phyloP scores from a whole-genome alignment of 352 stramenopile species.

The Globisporangium cederbergense region DNA sequence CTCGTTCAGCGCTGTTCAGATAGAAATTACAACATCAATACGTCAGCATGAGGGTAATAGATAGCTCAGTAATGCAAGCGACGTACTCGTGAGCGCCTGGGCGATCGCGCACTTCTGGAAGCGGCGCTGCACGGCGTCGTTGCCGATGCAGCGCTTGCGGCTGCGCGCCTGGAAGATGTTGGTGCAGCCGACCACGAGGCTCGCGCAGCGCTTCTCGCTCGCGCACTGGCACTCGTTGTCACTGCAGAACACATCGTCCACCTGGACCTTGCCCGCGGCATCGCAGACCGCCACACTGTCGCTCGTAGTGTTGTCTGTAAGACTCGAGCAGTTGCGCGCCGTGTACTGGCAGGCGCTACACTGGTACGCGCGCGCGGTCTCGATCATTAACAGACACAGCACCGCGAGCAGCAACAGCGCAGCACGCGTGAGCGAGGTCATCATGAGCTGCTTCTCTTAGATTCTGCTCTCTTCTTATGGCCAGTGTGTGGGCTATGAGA shows the following conservation, averaged over 20 bases:
- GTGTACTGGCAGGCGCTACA: conserved; percentile 61
- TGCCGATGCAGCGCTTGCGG: conserved; percentile 64
- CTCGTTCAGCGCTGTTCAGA: conserved; percentile 26
- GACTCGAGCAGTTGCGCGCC: conserved; percentile 59
- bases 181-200: conserved; percentile 58
- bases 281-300: conserved; percentile 52
- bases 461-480: not conserved
- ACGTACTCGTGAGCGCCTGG: conserved; percentile 52
- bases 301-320: conserved; percentile 11
- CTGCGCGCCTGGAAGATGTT: conserved; percentile 70
- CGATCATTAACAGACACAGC: conserved; percentile 14
- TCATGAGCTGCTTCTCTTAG: not conserved
- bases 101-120: conserved; percentile 49
- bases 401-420: conserved; percentile 21
- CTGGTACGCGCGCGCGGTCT: conserved; percentile 24
- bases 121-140: conserved; percentile 35
- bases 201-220: conserved; percentile 50
- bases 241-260: conserved; percentile 83
- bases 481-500: not conserved
- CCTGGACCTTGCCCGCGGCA: conserved; percentile 47
- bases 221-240: conserved; percentile 54
- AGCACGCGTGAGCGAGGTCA: not conserved
- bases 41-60: not conserved
- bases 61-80: not conserved
- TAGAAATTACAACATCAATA: not conserved